Evolutionary conservation across 1,139 yeast genomes (phyloP), one percentile per base, ranked within the genome.

Genomic region (Kodamaea plutei): DNA sequence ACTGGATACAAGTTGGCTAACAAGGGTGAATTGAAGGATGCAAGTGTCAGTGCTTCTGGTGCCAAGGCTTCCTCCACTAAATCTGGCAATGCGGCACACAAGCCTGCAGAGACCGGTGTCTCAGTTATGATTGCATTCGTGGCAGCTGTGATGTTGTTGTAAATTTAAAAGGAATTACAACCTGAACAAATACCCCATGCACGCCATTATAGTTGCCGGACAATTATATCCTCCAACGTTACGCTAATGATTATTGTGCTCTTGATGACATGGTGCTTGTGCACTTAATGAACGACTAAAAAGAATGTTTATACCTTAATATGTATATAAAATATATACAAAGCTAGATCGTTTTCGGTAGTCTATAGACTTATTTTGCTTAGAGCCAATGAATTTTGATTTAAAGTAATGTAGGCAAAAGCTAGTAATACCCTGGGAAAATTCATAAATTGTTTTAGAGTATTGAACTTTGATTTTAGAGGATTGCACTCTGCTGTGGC

Each of bases 181-280:
- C 23, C 23, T 21, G 23, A 21, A 4, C 23, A 26, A 18, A 19
- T 20, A 15, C 20, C 29, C 23, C 25, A 13, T 18, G 18, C 15
- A 21, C 28, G 26, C 26, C 42, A 34, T 31, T 38, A 33, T 40
- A 39, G 43, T 47, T 46, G 50, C 52, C 23, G 52, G 52, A 38
- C 50, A 47, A 45, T 44, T 41, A 30, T 37, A 32, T 25, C 26
- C 25, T 30, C 22, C 30, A 22, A 20, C 26, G 23, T 22, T 21
- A 21, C 23, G 14, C 26, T 28, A 22, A 28, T 28, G 30, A 28
- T 28, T 28, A 28, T 23, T 23, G 30, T 28, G 15, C 19, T 11
- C 21, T 21, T 21, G 23, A 21, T 10, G 30, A 28, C 26, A 23
- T 15, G 20, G 26, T 28, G 25, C 30, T 15, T 13, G 9, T 18